A percentile compares a stretch with the other conserved stretches of the same genome.
These are phyloP conservation scores for Plasmodium blacklocki DNA, from an alignment of 169 alveolate genomes.

Conservation along the genomic window DNA sequence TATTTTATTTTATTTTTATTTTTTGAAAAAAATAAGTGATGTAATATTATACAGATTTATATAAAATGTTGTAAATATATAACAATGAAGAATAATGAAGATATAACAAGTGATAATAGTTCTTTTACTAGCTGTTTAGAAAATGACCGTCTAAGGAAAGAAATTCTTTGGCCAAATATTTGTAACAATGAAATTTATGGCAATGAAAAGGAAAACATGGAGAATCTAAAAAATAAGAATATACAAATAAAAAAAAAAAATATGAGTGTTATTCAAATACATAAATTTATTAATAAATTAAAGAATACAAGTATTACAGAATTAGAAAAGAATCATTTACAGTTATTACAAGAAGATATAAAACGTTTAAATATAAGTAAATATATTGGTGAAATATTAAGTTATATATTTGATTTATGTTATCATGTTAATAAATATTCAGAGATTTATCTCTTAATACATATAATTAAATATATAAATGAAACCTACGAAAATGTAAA, in stretches of 20 bases:
- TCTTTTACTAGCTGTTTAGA: neutral
- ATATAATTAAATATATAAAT: constrained; percentile 30
- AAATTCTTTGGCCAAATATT: neutral
- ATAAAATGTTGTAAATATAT: too few species aligned
- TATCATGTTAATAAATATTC: constrained; percentile 44
- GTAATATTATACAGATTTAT: too few species aligned
- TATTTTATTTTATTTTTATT: too few species aligned
- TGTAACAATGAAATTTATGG: too few species aligned
- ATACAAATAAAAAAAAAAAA: constrained; percentile 9
- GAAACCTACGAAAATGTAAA: constrained; percentile 16
- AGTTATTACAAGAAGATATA: constrained; percentile 42
- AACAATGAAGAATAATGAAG: too few species aligned
- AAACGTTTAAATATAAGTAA: constrained; percentile 47
- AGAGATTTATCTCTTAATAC: constrained; percentile 34
- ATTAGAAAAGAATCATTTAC: constrained; percentile 21
- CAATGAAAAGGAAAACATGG: too few species aligned
- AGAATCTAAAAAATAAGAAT: neutral
- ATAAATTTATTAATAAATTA: constrained; percentile 59
- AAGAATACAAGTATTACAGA: constrained; percentile 45
- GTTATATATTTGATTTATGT: constrained; percentile 25
- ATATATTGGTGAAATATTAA: constrained; percentile 51
- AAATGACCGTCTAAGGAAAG: constrained; percentile 36
- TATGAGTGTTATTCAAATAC: constrained; percentile 56
- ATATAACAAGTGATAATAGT: too few species aligned
- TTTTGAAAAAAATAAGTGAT: too few species aligned